Percentiles rank a stretch among this genome's conserved stretches.
phyloP scores from a whole-genome alignment of 306 rosid species.

The Rosa persica region DNA sequence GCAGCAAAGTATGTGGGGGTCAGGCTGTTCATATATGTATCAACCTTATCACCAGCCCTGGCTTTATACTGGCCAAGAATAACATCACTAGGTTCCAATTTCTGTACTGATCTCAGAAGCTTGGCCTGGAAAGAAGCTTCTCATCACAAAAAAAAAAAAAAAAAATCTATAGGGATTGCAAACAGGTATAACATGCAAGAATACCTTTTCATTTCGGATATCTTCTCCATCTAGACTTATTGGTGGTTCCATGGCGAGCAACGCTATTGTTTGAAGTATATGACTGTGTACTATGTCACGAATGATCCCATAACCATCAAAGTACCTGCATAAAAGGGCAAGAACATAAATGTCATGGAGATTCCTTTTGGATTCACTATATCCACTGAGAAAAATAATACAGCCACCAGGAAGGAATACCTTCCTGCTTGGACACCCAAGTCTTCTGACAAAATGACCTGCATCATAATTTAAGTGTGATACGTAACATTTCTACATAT shows the following conservation, averaged over 20 bases:
- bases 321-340: slow-evolving; percentile 54
- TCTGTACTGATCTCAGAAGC: slow-evolving; percentile 76
- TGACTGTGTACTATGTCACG: slow-evolving; percentile 91
- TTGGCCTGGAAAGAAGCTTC: slow-evolving; percentile 68
- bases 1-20: slow-evolving; percentile 89
- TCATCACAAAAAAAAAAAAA: slow-evolving; percentile 23
- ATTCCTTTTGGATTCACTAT: not conserved
- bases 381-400: slow-evolving; percentile 18
- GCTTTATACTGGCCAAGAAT: slow-evolving; percentile 89
- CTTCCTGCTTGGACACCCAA: slow-evolving; percentile 69
- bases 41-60: slow-evolving; percentile 47
- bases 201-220: slow-evolving; percentile 92
- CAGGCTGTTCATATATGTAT: slow-evolving; percentile 47
- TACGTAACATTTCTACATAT: not conserved
- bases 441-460: slow-evolving; percentile 87
- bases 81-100: slow-evolving; percentile 71
- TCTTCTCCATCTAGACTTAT: slow-evolving; percentile 88
- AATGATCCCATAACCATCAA: slow-evolving; percentile 77
- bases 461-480: slow-evolving; percentile 21
- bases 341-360: not conserved
- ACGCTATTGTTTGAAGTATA: slow-evolving; percentile 82
- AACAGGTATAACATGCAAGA: slow-evolving; percentile 21
- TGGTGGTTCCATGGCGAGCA: slow-evolving; percentile 98
- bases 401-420: slow-evolving; percentile 36
- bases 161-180: slow-evolving; percentile 5